Evolutionary conservation across 2,329 filamentous ascomycete species (phyloP), one percentile per base, ranked within the genome.

Genomic region (Verticillium nubilum): DNA sequence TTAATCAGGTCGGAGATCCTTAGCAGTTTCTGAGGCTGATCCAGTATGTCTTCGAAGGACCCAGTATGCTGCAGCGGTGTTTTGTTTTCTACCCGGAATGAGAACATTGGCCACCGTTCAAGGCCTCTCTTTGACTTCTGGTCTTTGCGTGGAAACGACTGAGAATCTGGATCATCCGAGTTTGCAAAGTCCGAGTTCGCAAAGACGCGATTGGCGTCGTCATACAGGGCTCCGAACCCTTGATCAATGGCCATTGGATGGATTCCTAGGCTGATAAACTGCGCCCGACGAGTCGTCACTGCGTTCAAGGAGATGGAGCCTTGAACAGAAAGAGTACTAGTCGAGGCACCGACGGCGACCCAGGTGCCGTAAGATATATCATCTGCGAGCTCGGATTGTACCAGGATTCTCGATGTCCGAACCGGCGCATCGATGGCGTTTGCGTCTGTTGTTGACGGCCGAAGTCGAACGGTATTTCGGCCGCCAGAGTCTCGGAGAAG

Each of bases 21-120:
- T 67, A 57, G 19, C 77, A 91, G 63, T 13, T 76, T 76, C 42
- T 74, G 77, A 1, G 76, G 76, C 13, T 81, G 76, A 57, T 81
- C 75, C 1, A 84, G 68, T 13, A 80, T 25, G 2, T 70, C 64
- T 23, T 74, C 69, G 5, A 69, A 47, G 17, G 61, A 58, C 7
- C 52, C 47, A 5, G 17, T 28, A 5, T 25, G 17, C 27, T 15
- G 29, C 42, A 23, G 6, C 3, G 28, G 19, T 15, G n/a, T 5
- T 9, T 56, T 15, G 5, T 47, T 12, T 26, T 79, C 74, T 35
- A 97, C 83, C 28, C 85, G 85, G n/a, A 98, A 74, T 66, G 87
- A 89, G 67, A 97, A 98, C 87, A 94, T 94, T 0, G 94, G 92
- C 86, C 91, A 95, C 56, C 86, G 83, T 67, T 97, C 92, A 10